Conservation (phyloP, 2,329 filamentous ascomycete species). For the Aspergillus oerlinghausenensis region DNA sequence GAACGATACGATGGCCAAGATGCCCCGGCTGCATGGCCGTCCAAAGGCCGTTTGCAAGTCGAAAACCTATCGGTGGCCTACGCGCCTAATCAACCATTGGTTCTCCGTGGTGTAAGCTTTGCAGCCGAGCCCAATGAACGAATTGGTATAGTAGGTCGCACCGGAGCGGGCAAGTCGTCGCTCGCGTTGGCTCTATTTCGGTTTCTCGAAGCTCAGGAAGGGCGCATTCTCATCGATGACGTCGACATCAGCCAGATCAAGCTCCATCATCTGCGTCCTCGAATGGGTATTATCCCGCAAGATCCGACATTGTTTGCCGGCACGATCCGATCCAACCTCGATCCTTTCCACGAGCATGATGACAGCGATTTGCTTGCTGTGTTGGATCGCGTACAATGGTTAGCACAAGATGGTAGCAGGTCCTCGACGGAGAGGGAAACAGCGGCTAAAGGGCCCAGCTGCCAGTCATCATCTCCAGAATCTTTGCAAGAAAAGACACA, state of each 20-base stretch:
- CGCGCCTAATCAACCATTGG: constrained; percentile 63
- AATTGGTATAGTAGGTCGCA: constrained; percentile 72
- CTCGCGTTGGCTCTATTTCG: constrained; percentile 72
- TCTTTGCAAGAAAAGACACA: not conserved
- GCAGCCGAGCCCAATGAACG: constrained; percentile 62
- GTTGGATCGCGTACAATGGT: constrained; percentile 63
- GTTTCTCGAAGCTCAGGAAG: constrained; percentile 65
- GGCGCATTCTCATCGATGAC: constrained; percentile 66
- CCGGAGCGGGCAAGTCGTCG: constrained; percentile 73
- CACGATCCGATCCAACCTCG: constrained; percentile 69
- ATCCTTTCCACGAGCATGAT: constrained; percentile 66
- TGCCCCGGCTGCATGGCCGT: constrained; percentile 70
- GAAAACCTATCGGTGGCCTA: constrained; percentile 66
- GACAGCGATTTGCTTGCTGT: constrained; percentile 66
- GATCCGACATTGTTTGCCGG: constrained; percentile 77
- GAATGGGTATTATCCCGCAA: constrained; percentile 74
- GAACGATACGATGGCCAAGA: constrained; percentile 62
- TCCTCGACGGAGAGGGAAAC: not conserved
- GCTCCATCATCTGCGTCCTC: constrained; percentile 64
- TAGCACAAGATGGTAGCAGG: not conserved
- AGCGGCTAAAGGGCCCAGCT: not conserved
- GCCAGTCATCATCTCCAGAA: not conserved
- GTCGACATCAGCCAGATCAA: constrained; percentile 68
- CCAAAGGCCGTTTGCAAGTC: constrained; percentile 66
- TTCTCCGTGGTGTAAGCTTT: constrained; percentile 67